Conservation (phyloP, 768 basidiomycete species). For the Hypholoma sublateritium region DNA sequence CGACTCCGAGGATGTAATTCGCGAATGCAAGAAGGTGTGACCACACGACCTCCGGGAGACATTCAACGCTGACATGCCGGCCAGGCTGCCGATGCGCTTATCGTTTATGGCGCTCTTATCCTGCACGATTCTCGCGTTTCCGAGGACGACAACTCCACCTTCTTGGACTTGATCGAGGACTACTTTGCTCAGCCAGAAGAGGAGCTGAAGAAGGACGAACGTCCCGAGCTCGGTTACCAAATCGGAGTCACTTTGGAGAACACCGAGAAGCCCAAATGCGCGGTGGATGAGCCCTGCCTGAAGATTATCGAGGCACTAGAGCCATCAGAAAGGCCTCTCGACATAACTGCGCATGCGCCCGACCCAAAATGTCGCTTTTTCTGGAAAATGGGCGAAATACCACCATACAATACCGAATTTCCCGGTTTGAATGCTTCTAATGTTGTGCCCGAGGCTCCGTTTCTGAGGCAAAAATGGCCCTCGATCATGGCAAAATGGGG, state of each 20-base stretch:
- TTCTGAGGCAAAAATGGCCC: slow-evolving; percentile 64
- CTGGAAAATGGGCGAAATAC: slow-evolving; percentile 76
- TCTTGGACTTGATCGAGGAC: slow-evolving; percentile 90
- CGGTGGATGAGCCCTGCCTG: slow-evolving; percentile 80
- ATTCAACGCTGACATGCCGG: not conserved
- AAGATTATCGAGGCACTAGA: slow-evolving; percentile 76
- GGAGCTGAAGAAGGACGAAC: slow-evolving; percentile 71
- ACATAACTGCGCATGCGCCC: slow-evolving; percentile 74
- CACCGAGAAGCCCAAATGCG: slow-evolving; percentile 90
- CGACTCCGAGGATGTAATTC: slow-evolving; percentile 44
- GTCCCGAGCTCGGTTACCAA: slow-evolving; percentile 87
- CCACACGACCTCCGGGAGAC: not conserved
- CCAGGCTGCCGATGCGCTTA: slow-evolving; percentile 80
- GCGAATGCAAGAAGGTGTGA: slow-evolving; percentile 68
- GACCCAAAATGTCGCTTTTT: slow-evolving; percentile 97
- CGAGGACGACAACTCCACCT: slow-evolving; percentile 76
- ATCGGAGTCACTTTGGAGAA: slow-evolving; percentile 95
- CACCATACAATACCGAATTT: slow-evolving; percentile 78
- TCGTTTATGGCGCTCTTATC: slow-evolving; percentile 83
- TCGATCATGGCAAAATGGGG: slow-evolving; percentile 86
- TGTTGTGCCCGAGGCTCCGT: slow-evolving; percentile 67
- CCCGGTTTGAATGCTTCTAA: slow-evolving; percentile 80
- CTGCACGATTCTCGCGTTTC: slow-evolving; percentile 84
- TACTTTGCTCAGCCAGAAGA: slow-evolving; percentile 79
- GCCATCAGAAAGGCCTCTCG: slow-evolving; percentile 79